Conservation (phyloP, 768 basidiomycete genomes). For the Hygrocybe coccinea region DNA sequence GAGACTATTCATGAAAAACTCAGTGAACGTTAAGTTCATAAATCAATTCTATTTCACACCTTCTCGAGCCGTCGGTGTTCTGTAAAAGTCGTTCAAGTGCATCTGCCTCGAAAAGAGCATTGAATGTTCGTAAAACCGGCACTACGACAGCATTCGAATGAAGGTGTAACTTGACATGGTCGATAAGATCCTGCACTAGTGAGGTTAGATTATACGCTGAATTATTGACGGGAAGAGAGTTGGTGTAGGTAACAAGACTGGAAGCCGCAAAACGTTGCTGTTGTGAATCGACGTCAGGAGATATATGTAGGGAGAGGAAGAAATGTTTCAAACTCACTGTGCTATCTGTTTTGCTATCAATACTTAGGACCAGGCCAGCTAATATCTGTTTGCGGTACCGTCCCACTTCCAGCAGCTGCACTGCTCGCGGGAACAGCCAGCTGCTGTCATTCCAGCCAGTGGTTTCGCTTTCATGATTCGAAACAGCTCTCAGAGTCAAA, state of each 20-base stretch:
- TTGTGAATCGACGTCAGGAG: slow-evolving; percentile 12
- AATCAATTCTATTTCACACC: slow-evolving; percentile 34
- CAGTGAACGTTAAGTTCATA: background rate
- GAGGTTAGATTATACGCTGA: slow-evolving; percentile 42
- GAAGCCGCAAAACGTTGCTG: slow-evolving; percentile 67
- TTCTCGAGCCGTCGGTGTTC: slow-evolving; percentile 42
- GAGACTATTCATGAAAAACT: slow-evolving; percentile 39
- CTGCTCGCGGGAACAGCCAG: slow-evolving; percentile 72
- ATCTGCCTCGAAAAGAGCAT: slow-evolving; percentile 66
- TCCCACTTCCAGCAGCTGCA: slow-evolving; percentile 57
- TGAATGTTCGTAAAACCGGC: slow-evolving; percentile 76
- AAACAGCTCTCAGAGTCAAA: slow-evolving; percentile 6
- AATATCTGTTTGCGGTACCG: slow-evolving; percentile 61
- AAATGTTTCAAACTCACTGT: slow-evolving; percentile 50
- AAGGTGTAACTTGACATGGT: slow-evolving; percentile 48
- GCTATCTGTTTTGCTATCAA: slow-evolving; percentile 80
- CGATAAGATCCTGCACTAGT: slow-evolving; percentile 57
- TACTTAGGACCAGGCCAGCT: slow-evolving; percentile 68
- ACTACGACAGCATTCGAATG: slow-evolving; percentile 69
- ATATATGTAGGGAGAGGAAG: slow-evolving; percentile 3
- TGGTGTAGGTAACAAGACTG: slow-evolving; percentile 57
- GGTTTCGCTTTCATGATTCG: slow-evolving; percentile 32
- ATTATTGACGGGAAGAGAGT: slow-evolving; percentile 43
- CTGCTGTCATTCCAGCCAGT: slow-evolving; percentile 64
- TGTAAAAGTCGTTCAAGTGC: slow-evolving; percentile 47